Percentiles rank a stretch among this genome's conserved stretches.
phyloP scores from a whole-genome alignment of 495 filamentous ascomycete species.

The Pseudoneurospora amorphoporcata region DNA sequence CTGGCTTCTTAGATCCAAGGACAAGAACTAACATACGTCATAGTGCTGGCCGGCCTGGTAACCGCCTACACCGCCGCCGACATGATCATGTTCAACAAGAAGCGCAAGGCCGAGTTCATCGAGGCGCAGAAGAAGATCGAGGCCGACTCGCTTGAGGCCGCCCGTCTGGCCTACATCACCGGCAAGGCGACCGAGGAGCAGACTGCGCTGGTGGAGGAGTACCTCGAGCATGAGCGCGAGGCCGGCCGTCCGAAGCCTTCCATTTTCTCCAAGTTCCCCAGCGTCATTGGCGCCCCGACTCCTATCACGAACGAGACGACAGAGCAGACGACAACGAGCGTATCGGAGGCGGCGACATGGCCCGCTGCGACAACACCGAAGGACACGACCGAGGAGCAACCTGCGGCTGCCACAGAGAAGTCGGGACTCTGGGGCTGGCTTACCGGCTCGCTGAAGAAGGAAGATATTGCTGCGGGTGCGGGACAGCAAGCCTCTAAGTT shows the following conservation, averaged over 20 bases:
- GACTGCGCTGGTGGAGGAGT: constrained; percentile 37
- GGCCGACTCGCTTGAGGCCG: constrained; percentile 38
- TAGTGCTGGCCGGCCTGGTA: constrained; percentile 62
- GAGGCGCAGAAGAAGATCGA: constrained; percentile 50
- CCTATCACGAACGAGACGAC: neutral
- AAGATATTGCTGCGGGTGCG: constrained; percentile 31
- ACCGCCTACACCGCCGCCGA: constrained; percentile 74
- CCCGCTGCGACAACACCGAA: constrained; percentile 1
- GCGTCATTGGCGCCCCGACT: constrained; percentile 17
- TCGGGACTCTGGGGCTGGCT: constrained; percentile 25
- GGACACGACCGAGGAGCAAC: constrained; percentile 24
- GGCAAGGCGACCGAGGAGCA: constrained; percentile 54
- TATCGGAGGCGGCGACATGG: constrained; percentile 8
- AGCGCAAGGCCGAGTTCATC: constrained; percentile 54
- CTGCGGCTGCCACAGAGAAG: constrained; percentile 16
- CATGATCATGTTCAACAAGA: constrained; percentile 80
- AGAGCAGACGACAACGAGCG: neutral
- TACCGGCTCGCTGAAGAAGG: constrained; percentile 45
- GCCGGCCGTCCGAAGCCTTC: constrained; percentile 10
- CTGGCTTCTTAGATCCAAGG: neutral
- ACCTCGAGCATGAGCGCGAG: constrained; percentile 19
- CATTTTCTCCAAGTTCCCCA: constrained; percentile 26
- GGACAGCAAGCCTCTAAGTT: constrained; percentile 22
- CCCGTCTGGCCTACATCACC: constrained; percentile 48
- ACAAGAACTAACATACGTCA: constrained; percentile 5